Base-by-base conservation (phyloP, 1,284 basidiomycete species). In the Macrocystidia cucumis region DNA sequence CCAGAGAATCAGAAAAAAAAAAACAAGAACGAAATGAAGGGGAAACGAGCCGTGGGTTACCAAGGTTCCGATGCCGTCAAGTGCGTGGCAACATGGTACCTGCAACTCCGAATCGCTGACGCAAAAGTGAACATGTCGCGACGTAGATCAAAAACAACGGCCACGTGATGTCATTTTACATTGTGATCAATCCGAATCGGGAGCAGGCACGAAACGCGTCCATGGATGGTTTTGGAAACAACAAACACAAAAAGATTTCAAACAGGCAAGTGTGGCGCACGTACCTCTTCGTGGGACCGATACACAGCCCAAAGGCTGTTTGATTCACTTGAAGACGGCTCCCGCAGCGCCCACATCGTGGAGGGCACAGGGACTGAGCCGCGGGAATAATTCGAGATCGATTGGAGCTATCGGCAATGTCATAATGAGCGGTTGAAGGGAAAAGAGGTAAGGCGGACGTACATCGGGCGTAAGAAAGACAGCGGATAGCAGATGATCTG, bases 271-370 rank as follows among this genome's bases (percentile, higher is more conserved):
- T n/a, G n/a, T n/a, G n/a, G n/a, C n/a, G n/a, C n/a, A 56, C 75
- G 45, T 44, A 79, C 77, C 62, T 80, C 73, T 48, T 69, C 64
- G 45, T 80, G 78, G 0, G 67, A 67, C 42, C 54, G 54, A 55
- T 78, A 78, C 11, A 78, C 67, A 2, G 69, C 66, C 72, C 71
- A 79, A 5, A 72, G 57, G 17, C 62, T 59, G 25, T 53, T 47
- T 2, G 54, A 34, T 40, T 49, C 44, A 16, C 51, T 43, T 28
- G 37, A 37, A 41, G 48, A 54, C 2, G 56, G 46, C 13, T 65
- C 64, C 20, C 55, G 57, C 13, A 63, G 32, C 2, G 60, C 51
- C 74, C 73, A 77, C 49, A 74, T 47, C 7, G 69, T 63, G 40
- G 45, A 37, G 52, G 67, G 46, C 31, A 51, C 36, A 25, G 60